Evolutionary conservation across 2,329 filamentous ascomycete genomes (phyloP), one percentile per base, ranked within the genome.

Genomic region (Clonostachys solani): DNA sequence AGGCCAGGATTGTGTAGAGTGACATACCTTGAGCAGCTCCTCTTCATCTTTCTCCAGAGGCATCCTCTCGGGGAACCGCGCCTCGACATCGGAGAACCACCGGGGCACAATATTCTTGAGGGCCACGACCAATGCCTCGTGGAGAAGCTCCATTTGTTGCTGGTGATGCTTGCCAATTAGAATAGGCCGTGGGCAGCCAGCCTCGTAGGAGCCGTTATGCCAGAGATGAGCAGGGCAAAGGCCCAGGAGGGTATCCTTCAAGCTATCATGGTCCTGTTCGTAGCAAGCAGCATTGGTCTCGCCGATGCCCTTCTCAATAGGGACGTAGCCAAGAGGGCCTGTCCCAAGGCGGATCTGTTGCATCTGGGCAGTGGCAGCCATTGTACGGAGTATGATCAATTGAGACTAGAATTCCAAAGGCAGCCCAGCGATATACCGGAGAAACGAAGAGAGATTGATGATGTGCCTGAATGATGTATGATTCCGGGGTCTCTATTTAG

Each of bases 11-110:
- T 29, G 7, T 9, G 23, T 29, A 10, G 23, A 29, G 23, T 10
- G 8, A 47, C 48, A 13, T 15, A 63, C 65, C 50, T 53, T 50
- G 5, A 68, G 48, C 0, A 66, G 48, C 0, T 58, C 53, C 33
- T 67, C 58, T 35, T 67, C 65, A 5, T 58, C 51, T 1, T 23
- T 41, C 3, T 61, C 59, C 1, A 68, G 41, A 1, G 66, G 65
- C 65, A 68, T 68, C 4, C 63, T 57, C 40, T 53, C 46, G 0
- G 60, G 58, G 42, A 68, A 60, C 2, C 47, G 34, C 1, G 65
- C 63, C 1, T 59, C 51, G 6, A 16, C 5, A 23, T 68, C 65
- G 4, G 43, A 52, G 66, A 66, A 72, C 68, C 68, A 72, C 5
- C 67, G 58, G 33, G 57, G 48, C 12, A 72, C 64, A 46, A 71